Evolutionary conservation across 257 asterid genomes (phyloP), one percentile per base, ranked within the genome.

Genomic region (Scutellaria galericulata): DNA sequence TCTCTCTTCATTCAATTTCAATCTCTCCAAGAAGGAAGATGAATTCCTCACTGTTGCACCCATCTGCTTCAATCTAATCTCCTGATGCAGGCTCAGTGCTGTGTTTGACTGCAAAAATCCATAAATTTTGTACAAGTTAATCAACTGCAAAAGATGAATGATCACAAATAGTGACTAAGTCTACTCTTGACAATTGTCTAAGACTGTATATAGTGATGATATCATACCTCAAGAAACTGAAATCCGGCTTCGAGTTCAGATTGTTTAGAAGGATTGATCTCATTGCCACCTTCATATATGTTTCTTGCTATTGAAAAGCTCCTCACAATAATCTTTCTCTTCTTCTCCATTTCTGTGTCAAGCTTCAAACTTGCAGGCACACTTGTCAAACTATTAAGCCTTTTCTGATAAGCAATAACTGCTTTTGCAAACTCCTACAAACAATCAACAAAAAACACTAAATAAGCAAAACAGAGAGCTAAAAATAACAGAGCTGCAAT

Each of bases 21-120:
- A 48, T 50, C 73, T 86, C 12, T 86, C 83, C 41, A 84, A 37
- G 74, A 82, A 89, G 0, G 76, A 77, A 1, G 85, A 76, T 4
- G 90, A 90, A 64, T 87, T 89, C 77, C 93, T 81, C 51, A 86
- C 92, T 0, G 96, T 92, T 41, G 96, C 96, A 0, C 97, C 93
- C 96, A 89, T 88, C 81, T 86, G 95, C 87, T 86, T 87, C 53
- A 89, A 68, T 75, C 96, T 83, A 1, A 71, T 84, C 60, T 86
- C 86, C 61, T 88, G 96, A 5, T 89, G 96, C 73, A 77, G 35
- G 75, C 93, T 89, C 82, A 88, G 46, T 7, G 89, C 89, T 9
- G 85, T 83, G 11, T 91, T 89, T 11, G 84, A 85, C 97, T 91
- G 78, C 83, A 78, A 20, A 7, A 9, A 1, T 2, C 11, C 1